Conservation (phyloP, 2,329 filamentous ascomycete species). For the Ascochyta fabae region DNA sequence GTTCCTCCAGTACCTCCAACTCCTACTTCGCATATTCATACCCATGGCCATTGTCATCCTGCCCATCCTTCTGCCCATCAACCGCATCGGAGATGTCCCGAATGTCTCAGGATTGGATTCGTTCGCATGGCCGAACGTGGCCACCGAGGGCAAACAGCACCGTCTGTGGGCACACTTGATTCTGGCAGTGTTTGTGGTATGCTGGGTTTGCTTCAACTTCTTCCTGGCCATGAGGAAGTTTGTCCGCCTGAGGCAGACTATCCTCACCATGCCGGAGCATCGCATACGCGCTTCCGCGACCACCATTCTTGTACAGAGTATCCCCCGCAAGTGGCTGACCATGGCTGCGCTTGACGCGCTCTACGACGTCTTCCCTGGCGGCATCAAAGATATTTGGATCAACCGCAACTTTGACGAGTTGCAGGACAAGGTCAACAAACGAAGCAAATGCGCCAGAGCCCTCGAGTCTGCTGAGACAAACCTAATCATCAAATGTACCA, state of each 20-base stretch:
- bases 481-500: conserved; percentile 80
- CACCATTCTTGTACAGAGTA: conserved; percentile 89
- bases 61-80: conserved; percentile 85
- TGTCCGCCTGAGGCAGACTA: conserved; percentile 91
- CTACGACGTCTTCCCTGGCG: conserved; percentile 95
- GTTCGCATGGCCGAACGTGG: conserved; percentile 88
- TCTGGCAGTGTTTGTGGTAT: conserved; percentile 76
- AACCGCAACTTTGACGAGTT: conserved; percentile 87
- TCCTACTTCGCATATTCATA: conserved; percentile 89
- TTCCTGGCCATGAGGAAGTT: conserved; percentile 87
- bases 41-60: conserved; percentile 79
- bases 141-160: conserved; percentile 61
- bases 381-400: conserved; percentile 94
- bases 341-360: conserved; percentile 80
- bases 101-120: conserved; percentile 68
- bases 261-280: conserved; percentile 92
- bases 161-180: conserved; percentile 86
- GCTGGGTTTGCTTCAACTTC: conserved; percentile 87
- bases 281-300: conserved; percentile 92
- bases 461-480: conserved; percentile 86
- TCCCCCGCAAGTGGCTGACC: conserved; percentile 88
- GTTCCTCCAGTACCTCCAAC: conserved; percentile 88
- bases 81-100: conserved; percentile 72
- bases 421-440: conserved; percentile 79
- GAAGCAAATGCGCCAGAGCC: conserved; percentile 71